A percentile compares a stretch with the other conserved stretches of the same genome.
phyloP scores from a whole-genome alignment of 768 basidiomycete genomes.

The Lentinula edodes region DNA sequence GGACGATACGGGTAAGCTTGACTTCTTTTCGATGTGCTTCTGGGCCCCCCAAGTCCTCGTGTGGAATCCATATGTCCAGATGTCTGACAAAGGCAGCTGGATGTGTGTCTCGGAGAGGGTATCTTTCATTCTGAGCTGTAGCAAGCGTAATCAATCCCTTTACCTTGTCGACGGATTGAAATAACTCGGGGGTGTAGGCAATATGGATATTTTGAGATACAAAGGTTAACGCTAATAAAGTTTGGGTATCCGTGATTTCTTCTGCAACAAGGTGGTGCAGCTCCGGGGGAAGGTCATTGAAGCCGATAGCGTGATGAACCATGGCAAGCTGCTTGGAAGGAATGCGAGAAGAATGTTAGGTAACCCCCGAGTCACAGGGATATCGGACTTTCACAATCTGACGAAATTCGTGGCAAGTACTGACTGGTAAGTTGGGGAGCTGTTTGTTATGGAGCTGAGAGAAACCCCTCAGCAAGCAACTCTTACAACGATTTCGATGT shows the following conservation, averaged over 20 bases:
- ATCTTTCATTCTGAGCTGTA: neutral
- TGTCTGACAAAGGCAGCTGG: neutral
- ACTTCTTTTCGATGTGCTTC: neutral
- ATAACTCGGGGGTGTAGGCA: neutral
- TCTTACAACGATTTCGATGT: too few relatives aligned
- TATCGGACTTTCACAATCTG: too few relatives aligned
- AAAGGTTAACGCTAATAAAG: neutral
- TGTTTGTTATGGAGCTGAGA: too few relatives aligned
- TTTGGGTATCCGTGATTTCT: neutral
- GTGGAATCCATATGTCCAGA: neutral
- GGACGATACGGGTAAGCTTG: neutral
- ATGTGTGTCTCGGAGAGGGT: neutral
- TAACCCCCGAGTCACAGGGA: too few relatives aligned
- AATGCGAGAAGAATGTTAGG: too few relatives aligned
- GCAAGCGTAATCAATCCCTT: neutral
- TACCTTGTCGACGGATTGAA: neutral
- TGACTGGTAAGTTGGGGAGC: too few relatives aligned
- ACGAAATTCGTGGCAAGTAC: too few relatives aligned
- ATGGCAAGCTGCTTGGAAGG: neutral
- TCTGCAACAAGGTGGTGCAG: neutral
- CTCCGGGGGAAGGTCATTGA: neutral
- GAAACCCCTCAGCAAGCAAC: too few relatives aligned
- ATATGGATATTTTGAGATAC: neutral
- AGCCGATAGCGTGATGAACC: neutral
- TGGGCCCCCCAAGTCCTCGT: neutral